A percentile compares a stretch with the other conserved stretches of the same genome.
Conservation (phyloP, 192 early-diverging fungal genomes). For the Coemansia sp. region DNA sequence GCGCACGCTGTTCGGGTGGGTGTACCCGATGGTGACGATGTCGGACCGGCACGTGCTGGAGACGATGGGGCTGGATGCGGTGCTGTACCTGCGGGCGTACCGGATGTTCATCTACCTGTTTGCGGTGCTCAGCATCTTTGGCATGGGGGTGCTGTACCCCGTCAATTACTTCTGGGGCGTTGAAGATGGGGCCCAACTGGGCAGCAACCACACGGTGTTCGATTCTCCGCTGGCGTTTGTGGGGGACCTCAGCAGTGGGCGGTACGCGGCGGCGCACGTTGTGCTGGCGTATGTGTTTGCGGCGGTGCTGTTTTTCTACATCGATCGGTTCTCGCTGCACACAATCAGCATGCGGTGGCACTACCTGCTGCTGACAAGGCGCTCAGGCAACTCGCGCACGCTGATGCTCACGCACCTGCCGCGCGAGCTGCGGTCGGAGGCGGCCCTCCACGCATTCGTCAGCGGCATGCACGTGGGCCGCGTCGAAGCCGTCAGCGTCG, state of each 20-base stretch:
- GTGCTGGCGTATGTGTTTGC: conserved; percentile 50
- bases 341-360: conserved; percentile 54
- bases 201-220: conserved; percentile 33
- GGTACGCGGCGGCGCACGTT: conserved; percentile 36
- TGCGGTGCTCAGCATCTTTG: conserved; percentile 24
- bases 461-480: conserved; percentile 58
- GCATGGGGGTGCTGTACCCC: conserved; percentile 47
- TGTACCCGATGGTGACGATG: conserved; percentile 48
- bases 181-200: background rate
- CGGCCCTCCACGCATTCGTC: conserved; percentile 59
- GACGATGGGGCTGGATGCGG: conserved; percentile 51
- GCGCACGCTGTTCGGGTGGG: conserved; percentile 49
- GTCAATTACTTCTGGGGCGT: conserved; percentile 43
- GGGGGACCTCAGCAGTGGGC: conserved; percentile 10
- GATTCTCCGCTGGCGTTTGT: conserved; percentile 45
- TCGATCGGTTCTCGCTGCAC: conserved; percentile 53
- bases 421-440: conserved; percentile 56
- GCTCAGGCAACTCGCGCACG: conserved; percentile 57
- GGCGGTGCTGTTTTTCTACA: conserved; percentile 42
- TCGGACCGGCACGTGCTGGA: conserved; percentile 52
- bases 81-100: conserved; percentile 48
- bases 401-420: conserved; percentile 72
- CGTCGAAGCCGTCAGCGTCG: conserved; percentile 66
- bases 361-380: conserved; percentile 47
- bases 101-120: conserved; percentile 56